A percentile compares a stretch with the other conserved stretches of the same genome.
Conservation (phyloP, 208 protist species). For the Leishmania gerbilli region DNA sequence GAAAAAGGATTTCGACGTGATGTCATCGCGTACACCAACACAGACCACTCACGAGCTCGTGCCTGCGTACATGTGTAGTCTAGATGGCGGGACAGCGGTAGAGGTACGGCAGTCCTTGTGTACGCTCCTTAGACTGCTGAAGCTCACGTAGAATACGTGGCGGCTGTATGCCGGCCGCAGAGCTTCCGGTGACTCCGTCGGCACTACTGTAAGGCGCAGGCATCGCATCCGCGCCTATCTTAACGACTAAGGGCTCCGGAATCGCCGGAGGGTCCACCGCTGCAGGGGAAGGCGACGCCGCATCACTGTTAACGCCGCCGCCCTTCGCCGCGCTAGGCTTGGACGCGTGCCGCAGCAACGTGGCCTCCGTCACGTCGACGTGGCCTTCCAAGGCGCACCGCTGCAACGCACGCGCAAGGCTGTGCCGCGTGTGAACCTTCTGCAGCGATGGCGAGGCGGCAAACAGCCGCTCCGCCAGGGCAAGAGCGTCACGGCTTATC, state of each 20-base stretch:
- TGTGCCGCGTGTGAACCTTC: slow-evolving; percentile 88
- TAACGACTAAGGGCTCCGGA: slow-evolving; percentile 49
- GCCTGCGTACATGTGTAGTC: slow-evolving; percentile 2
- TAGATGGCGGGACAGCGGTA: slow-evolving; percentile 93
- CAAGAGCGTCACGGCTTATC: slow-evolving; percentile 78
- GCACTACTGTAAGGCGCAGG: slow-evolving; percentile 4
- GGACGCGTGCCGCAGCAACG: slow-evolving; percentile 18
- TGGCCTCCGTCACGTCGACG: slow-evolving; percentile 45
- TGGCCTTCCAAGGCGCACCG: slow-evolving; percentile 62
- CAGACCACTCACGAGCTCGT: neutral
- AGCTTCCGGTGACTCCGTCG: slow-evolving; percentile 2
- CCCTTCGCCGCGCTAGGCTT: neutral
- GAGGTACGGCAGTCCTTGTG: slow-evolving; percentile 89
- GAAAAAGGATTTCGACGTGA: neutral
- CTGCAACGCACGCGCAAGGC: slow-evolving; percentile 82
- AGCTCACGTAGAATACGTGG: slow-evolving; percentile 65
- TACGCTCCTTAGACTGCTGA: slow-evolving; percentile 83
- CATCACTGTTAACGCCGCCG: neutral
- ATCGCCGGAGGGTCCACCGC: slow-evolving; percentile 19
- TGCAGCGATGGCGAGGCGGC: slow-evolving; percentile 76
- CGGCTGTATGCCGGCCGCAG: neutral
- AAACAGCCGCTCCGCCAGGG: slow-evolving; percentile 87
- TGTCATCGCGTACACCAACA: neutral
- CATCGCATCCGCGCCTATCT: slow-evolving; percentile 50
- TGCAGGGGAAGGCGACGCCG: neutral